Evolutionary conservation across 2,329 filamentous ascomycete species (phyloP).

Genomic region (Coniochaeta pulveracea): DNA sequence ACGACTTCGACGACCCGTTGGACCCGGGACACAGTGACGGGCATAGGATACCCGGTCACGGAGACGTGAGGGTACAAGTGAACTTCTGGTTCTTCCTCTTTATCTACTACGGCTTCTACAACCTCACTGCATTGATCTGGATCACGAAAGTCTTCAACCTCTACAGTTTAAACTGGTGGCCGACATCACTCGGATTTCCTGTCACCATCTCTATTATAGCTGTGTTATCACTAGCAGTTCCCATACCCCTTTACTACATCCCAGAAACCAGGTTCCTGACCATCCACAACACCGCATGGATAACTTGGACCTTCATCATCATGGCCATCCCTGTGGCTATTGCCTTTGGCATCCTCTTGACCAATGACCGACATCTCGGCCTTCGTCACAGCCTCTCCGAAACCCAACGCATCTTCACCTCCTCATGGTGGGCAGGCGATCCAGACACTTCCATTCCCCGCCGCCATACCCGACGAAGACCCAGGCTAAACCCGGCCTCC

Average conservation of each 20-base stretch:
- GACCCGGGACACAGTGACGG: conserved; percentile 12
- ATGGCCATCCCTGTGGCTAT: conserved; percentile 60
- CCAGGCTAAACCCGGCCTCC: conserved; percentile 21
- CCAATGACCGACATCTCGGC: conserved; percentile 50
- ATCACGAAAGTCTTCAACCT: conserved; percentile 64
- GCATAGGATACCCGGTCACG: conserved; percentile 47
- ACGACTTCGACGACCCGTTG: conserved; percentile 23
- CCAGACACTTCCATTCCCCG: conserved; percentile 29
- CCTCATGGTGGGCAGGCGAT: conserved; percentile 55
- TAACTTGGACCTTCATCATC: conserved; percentile 57
- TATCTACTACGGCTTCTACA: conserved; percentile 60
- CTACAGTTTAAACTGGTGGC: conserved; percentile 64
- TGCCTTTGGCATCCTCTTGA: conserved; percentile 51
- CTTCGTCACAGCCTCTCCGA: conserved; percentile 51
- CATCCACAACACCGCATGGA: conserved; percentile 55
- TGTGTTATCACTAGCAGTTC: conserved; percentile 44
- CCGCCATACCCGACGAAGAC: conserved; percentile 27
- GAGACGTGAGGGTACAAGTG: conserved; percentile 49
- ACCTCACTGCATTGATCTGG: conserved; percentile 55
- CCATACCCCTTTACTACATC: conserved; percentile 48
- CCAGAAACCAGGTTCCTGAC: conserved; percentile 42
- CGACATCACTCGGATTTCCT: conserved; percentile 50
- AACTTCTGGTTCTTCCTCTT: conserved; percentile 65
- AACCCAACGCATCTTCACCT: conserved; percentile 56
- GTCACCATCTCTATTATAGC: conserved; percentile 52